Percentiles rank a stretch among this genome's conserved stretches.
Evolutionary conservation across 2,329 filamentous ascomycete genomes (phyloP).

Genomic region (Emergomyces pasteurianus): DNA sequence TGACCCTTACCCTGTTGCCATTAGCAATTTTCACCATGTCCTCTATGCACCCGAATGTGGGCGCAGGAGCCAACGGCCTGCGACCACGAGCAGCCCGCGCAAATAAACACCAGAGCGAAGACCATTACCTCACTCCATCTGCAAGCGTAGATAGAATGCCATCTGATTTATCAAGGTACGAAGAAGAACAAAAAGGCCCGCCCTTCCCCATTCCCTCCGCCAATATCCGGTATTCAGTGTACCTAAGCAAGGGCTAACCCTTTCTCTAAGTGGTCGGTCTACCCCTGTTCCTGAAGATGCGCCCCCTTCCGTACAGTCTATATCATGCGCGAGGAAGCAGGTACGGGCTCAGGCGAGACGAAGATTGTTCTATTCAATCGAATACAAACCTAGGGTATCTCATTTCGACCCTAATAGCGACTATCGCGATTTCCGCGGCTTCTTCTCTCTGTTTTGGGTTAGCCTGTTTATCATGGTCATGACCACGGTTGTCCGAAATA

Average conservation of each 20-base stretch:
- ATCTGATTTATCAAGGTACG: conserved; percentile 21
- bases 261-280: conserved; percentile 54
- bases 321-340: conserved; percentile 74
- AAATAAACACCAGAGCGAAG: conserved; percentile 2
- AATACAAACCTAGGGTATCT: conserved; percentile 80
- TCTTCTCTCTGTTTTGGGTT: conserved; percentile 98
- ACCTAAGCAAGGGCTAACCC: neutral
- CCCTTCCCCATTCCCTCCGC: neutral
- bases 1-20: neutral
- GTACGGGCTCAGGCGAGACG: conserved; percentile 68
- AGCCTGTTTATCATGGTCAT: conserved; percentile 93
- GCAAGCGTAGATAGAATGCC: conserved; percentile 5
- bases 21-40: conserved; percentile 17
- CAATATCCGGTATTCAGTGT: neutral
- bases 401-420: conserved; percentile 91
- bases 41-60: conserved; percentile 16
- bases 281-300: conserved; percentile 81
- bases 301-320: conserved; percentile 77
- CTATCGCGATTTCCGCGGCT: conserved; percentile 88
- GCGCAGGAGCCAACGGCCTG: conserved; percentile 4
- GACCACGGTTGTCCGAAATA: conserved; percentile 82
- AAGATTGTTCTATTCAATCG: conserved; percentile 83
- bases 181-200: neutral
- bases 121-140: neutral
- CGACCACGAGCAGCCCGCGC: conserved; percentile 7